Conservation (phyloP, 202 grass and related monocot species). For the Bolboschoenoplectus hybrid region DNA sequence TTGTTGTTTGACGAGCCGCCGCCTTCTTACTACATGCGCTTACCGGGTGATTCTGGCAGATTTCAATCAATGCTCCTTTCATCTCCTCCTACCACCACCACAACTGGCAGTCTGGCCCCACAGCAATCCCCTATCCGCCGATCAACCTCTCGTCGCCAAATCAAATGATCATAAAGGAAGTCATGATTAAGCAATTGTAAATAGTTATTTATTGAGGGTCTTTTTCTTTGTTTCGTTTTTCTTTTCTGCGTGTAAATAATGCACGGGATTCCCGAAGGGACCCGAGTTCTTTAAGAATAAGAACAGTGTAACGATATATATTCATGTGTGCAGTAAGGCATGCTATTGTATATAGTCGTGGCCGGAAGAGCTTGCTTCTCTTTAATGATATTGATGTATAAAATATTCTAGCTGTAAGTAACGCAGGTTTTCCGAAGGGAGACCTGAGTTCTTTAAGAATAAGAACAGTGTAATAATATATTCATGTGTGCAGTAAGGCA, state of each 20-base stretch:
- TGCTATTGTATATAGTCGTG: not conserved
- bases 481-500: not conserved
- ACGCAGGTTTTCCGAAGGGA: too few relatives aligned
- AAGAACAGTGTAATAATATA: not conserved
- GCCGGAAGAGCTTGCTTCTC: not conserved
- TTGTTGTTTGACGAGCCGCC: conserved; percentile 66
- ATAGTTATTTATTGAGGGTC: conserved; percentile 6
- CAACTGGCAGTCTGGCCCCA: not conserved
- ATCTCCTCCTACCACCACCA: not conserved
- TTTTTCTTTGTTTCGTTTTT: conserved; percentile 4
- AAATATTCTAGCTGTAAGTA: too few relatives aligned
- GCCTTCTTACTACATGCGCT: conserved; percentile 58
- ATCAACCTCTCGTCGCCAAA: conserved; percentile 43
- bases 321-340: not conserved
- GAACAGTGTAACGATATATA: not conserved
- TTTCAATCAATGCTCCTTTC: conserved; percentile 50
- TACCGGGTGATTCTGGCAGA: conserved; percentile 61
- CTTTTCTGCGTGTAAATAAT: conserved; percentile 11
- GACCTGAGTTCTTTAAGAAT: too few relatives aligned
- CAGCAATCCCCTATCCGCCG: conserved; percentile 43
- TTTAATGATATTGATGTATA: not conserved
- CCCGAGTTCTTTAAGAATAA: conserved; percentile 14
- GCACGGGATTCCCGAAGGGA: conserved; percentile 22
- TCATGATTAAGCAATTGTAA: conserved; percentile 29
- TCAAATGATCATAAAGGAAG: conserved; percentile 10